Evolutionary conservation across 2,329 filamentous ascomycete genomes (phyloP).

Genomic region (Pseudogymnoascus sp.): DNA sequence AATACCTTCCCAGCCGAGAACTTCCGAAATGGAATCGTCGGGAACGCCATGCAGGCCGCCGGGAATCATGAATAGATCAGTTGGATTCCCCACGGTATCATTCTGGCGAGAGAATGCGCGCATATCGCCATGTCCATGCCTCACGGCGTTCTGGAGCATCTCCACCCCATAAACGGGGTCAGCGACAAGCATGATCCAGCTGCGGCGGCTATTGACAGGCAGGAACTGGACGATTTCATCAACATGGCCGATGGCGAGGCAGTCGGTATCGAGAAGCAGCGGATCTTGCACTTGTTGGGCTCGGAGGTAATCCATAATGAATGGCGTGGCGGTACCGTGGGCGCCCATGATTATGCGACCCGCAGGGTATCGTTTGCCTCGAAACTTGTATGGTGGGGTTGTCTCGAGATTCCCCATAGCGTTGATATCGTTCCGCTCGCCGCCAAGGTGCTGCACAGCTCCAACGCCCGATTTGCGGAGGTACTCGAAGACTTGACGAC

Average conservation of each 20-base stretch:
- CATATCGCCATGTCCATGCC: conserved; percentile 5
- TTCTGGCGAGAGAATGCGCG: not conserved
- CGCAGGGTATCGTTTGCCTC: conserved; percentile 25
- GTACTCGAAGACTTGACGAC: conserved; percentile 28
- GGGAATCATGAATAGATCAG: not conserved
- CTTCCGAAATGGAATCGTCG: not conserved
- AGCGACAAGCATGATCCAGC: conserved; percentile 21
- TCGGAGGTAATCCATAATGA: conserved; percentile 25
- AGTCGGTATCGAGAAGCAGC: conserved; percentile 28
- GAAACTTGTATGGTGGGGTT: conserved; percentile 20
- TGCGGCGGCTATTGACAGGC: conserved; percentile 18
- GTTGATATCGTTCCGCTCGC: conserved; percentile 19
- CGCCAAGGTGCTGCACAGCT: conserved; percentile 24
- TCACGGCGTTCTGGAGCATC: conserved; percentile 16
- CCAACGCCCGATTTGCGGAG: conserved; percentile 26
- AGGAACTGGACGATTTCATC: conserved; percentile 31
- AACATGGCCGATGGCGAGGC: conserved; percentile 28
- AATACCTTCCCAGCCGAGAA: not conserved
- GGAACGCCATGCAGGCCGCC: not conserved
- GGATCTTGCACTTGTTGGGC: conserved; percentile 31
- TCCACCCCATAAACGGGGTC: conserved; percentile 20
- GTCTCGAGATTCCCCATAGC: conserved; percentile 32
- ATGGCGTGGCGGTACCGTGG: conserved; percentile 12
- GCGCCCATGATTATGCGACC: conserved; percentile 21
- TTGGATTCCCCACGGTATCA: not conserved